Percentiles rank a stretch among this genome's conserved stretches.
These are phyloP conservation scores for Eucalyptus regnans DNA, from an alignment of 345 rosid genomes.

Conservation along the genomic window DNA sequence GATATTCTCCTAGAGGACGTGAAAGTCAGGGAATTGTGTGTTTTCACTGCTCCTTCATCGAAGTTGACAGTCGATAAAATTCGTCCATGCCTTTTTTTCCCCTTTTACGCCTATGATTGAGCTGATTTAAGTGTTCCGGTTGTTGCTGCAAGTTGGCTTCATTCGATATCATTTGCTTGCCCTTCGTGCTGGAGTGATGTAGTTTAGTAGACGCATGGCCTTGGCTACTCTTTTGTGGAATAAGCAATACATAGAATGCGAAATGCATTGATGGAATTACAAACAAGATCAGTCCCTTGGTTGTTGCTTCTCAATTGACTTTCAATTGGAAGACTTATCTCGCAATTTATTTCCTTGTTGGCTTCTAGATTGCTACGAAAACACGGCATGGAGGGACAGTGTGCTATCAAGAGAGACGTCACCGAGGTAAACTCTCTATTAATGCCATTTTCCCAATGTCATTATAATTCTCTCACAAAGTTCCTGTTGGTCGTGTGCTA, in stretches of 20 bases:
- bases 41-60: not conserved
- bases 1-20: not conserved
- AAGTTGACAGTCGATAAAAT: not conserved
- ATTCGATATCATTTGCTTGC: not conserved
- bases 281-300: not conserved
- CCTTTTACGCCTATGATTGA: not conserved
- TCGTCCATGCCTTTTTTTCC: not conserved
- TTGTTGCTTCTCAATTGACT: not conserved
- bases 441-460: not conserved
- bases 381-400: constrained; percentile 11
- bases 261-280: not conserved
- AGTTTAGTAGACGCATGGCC: not conserved
- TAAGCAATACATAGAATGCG: not conserved
- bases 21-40: not conserved
- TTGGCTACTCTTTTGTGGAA: not conserved
- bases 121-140: not conserved
- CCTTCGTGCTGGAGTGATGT: not conserved
- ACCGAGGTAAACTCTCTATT: constrained; percentile 26
- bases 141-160: not conserved
- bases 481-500: not conserved
- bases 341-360: not conserved
- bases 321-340: not conserved
- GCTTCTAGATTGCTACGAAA: not conserved
- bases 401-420: constrained; percentile 38
- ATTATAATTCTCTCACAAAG: not conserved